phyloP scores from a whole-genome alignment of 106 monocot genomes.

The Posidonia australis region DNA sequence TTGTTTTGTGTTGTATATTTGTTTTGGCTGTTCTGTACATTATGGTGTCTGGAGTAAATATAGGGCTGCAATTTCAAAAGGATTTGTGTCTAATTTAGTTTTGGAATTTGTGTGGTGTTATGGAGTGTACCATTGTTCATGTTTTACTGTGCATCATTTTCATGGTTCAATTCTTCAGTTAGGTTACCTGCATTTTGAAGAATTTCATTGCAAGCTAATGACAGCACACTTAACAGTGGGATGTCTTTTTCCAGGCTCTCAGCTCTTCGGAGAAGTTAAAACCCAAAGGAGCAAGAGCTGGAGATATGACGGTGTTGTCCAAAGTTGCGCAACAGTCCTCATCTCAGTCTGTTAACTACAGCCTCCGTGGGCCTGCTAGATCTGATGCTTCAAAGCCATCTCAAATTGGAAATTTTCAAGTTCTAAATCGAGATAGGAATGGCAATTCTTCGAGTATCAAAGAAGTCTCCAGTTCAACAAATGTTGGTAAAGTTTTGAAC shows the following conservation, averaged over 20 bases:
- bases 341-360: conserved; percentile 24
- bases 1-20: too few species aligned
- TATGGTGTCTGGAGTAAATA: too few species aligned
- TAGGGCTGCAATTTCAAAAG: too few species aligned
- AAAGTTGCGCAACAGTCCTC: conserved; percentile 8
- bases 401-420: conserved; percentile 54
- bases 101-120: too few species aligned
- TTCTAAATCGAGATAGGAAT: conserved; percentile 58
- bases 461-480: conserved; percentile 12
- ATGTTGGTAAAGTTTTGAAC: conserved; percentile 17
- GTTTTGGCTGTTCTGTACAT: too few species aligned
- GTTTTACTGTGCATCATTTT: too few species aligned
- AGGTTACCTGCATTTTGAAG: too few species aligned
- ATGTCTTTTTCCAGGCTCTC: neutral
- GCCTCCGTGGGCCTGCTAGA: conserved; percentile 18
- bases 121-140: too few species aligned
- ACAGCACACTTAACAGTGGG: neutral
- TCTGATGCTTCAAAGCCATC: conserved; percentile 43
- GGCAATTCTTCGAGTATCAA: conserved; percentile 23
- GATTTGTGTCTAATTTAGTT: too few species aligned
- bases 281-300: conserved; percentile 7
- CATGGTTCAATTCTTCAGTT: too few species aligned
- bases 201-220: too few species aligned
- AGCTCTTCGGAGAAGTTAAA: conserved; percentile 5
- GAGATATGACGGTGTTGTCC: neutral